Evolutionary conservation across 345 rosid species (phyloP).

Genomic region (Gossypium thurberi): DNA sequence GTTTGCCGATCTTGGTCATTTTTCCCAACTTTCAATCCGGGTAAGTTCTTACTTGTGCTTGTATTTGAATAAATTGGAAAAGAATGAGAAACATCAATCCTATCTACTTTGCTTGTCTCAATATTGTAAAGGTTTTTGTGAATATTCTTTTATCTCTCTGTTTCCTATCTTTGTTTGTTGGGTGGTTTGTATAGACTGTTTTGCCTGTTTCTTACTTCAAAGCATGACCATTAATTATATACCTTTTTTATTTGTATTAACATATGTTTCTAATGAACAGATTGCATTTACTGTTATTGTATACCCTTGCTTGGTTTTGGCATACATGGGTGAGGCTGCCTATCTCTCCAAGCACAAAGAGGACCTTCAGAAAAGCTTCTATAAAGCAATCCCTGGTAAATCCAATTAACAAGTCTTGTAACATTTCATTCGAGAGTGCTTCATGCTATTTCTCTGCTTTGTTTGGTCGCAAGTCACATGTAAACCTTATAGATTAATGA

Average conservation of each 20-base stretch:
- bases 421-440: background rate
- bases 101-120: background rate
- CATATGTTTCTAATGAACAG: constrained; percentile 15
- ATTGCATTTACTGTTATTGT: constrained; percentile 30
- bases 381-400: constrained; percentile 29
- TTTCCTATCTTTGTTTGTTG: background rate
- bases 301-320: constrained; percentile 32
- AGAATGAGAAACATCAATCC: background rate
- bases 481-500: background rate
- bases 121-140: background rate
- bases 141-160: background rate
- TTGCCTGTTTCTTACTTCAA: background rate
- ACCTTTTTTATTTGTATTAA: background rate
- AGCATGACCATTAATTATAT: background rate
- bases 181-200: background rate
- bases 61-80: background rate
- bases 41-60: constrained; percentile 17
- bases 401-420: background rate
- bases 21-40: constrained; percentile 29
- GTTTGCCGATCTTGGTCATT: constrained; percentile 43
- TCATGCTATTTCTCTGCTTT: background rate
- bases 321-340: constrained; percentile 41
- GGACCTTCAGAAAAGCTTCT: constrained; percentile 29
- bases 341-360: constrained; percentile 29
- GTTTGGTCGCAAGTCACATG: background rate